phyloP scores from a whole-genome alignment of 2,329 filamentous ascomycete species.

The Cladorrhinum sp. region DNA sequence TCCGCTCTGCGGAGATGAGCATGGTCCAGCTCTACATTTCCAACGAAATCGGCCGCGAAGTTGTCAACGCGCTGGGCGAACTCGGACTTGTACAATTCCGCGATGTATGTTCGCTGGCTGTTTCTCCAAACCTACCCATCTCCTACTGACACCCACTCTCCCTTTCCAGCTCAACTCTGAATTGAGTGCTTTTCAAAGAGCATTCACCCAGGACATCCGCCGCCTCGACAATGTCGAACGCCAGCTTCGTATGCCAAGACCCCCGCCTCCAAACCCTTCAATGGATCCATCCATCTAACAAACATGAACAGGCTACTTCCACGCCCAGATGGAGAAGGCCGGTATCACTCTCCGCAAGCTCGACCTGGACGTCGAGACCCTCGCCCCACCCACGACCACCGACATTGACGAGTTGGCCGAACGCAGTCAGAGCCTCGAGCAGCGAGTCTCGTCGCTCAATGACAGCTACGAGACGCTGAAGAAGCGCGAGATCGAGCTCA shows the following conservation, averaged over 20 bases:
- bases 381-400: conserved; percentile 83
- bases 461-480: conserved; percentile 98
- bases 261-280: background rate
- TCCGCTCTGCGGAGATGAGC: conserved; percentile 99
- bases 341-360: conserved; percentile 82
- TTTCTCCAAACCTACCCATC: too few species aligned
- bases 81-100: conserved; percentile 94
- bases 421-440: conserved; percentile 87
- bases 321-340: conserved; percentile 91
- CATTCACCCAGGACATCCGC: conserved; percentile 96
- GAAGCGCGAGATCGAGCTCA: conserved; percentile 94
- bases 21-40: conserved; percentile 99
- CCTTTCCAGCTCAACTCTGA: conserved; percentile 77
- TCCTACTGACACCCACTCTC: conserved; percentile 22
- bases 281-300: background rate
- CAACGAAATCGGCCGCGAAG: conserved; percentile 97
- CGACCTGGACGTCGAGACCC: conserved; percentile 82
- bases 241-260: conserved; percentile 75
- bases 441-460: conserved; percentile 85
- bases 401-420: conserved; percentile 97
- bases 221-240: conserved; percentile 97
- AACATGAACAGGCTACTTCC: conserved; percentile 74
- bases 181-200: conserved; percentile 90
- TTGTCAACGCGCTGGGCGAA: conserved; percentile 93
- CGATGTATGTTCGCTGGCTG: conserved; percentile 79